Evolutionary conservation across 208 protist species (phyloP), one percentile per base, ranked within the genome.

Genomic region (Crithidia acanthocephali): DNA sequence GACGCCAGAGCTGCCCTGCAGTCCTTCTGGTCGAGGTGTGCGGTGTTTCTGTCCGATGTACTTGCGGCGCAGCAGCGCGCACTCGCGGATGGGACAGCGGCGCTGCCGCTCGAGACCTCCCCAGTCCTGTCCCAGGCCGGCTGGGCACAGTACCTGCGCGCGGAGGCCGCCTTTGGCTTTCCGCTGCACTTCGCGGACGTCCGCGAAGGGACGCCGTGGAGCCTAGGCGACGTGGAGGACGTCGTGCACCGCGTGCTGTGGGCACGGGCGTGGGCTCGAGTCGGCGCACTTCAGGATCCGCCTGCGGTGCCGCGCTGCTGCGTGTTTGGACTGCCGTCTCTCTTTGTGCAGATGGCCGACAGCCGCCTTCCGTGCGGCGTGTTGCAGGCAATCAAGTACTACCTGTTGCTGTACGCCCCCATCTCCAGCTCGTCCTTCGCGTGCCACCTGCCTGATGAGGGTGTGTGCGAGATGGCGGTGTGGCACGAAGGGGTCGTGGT

Each of bases 401-500:
- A 76, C 47, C 63, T 76, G 10, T 15, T 76, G 11, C n/a, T 76
- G 27, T 70, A 70, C 57, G 72, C 72, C 23, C 72, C 72, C 18
- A 65, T 76, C 2, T 15, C 56, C 6, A 58, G 63, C 44, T 62
- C 64, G 18, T 76, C 72, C 27, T 76, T 76, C 50, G 22, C 9
- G 56, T 70, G 72, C 33, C 48, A 76, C 47, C 35, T 71, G 47
- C 72, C 56, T 27, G 47, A 16, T 20, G 72, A 56, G 15, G 55
- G 63, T 5, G 27, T 23, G 33, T 65, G 56, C n/a, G 57, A 69
- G 5, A 63, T 66, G 35, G 72, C 72, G 56, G 63, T 76, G 33
- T 76, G 72, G 72, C 6, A 42, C 27, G 72, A 76, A 23, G 56
- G 27, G 5, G 45, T 52, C 25, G 37, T 66, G 16, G n/a, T 70